Evolutionary conservation across 345 rosid species (phyloP), one percentile per base, ranked within the genome.

Genomic region (Turritis glabra): DNA sequence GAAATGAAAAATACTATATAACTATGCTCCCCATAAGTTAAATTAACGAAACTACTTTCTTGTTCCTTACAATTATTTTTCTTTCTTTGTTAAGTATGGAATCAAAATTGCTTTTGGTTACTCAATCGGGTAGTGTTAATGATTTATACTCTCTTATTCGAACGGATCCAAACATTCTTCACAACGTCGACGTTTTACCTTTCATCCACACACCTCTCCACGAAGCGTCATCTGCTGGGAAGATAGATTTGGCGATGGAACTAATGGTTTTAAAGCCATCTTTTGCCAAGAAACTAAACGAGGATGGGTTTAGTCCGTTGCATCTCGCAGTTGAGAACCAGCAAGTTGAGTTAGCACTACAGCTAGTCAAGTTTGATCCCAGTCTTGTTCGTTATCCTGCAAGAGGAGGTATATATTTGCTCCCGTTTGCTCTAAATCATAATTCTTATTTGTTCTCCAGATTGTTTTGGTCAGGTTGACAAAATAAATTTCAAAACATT

Each of bases 161-260:
- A 11, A 2, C 9, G 8, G 26, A 71, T 13, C 46, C 75, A 21
- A 4, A 21, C 3, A 53, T 63, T 38, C 52, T 73, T 13, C 17
- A 19, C 2, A 73, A 52, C 1, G 1, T 40, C 0, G 77, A 73
- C 1, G 53, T 13, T 51, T 21, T 17, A 35, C 62, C 70, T 7
- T 25, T 62, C 32, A 21, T 50, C 62, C 60, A 60, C 54, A 62
- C 76, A 50, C 70, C 70, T 23, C 62, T 72, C 11, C 77, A 72
- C 9, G 54, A 37, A 61, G 77, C 62, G 18, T 35, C 70, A 38
- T 19, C 15, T 8, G 14, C 15, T 8, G 53, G 70, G 25, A 37
- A 51, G 2, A 50, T 51, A 60, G 22, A 62, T 25, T 50, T 72
- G 29, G 76, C 76, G 2, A 37, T 52, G 40, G 69, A 72, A 62